These are phyloP conservation scores for Botryococcus braunii DNA, from an alignment of 163 green algal genomes.

Conservation along the genomic window DNA sequence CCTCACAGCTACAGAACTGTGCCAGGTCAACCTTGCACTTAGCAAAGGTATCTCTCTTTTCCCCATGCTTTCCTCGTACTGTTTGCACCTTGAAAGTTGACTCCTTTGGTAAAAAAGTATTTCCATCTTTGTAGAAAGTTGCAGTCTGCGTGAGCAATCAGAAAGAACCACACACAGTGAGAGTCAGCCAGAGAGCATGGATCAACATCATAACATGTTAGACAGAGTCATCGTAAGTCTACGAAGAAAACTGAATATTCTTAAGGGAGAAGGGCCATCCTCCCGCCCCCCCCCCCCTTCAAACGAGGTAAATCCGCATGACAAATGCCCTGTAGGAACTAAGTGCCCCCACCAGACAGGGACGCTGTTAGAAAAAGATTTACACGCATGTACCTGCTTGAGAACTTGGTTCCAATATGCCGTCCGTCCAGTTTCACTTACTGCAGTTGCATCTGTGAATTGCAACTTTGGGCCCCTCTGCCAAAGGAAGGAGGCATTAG, in stretches of 20 bases:
- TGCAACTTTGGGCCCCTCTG: conserved; percentile 45
- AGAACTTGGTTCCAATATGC: conserved; percentile 50
- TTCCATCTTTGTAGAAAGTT: conserved; percentile 38
- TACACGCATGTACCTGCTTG: conserved; percentile 21
- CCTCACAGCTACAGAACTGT: conserved; percentile 35
- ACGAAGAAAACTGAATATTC: too few species aligned
- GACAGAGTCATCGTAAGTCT: too few species aligned
- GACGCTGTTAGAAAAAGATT: not conserved
- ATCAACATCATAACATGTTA: too few species aligned
- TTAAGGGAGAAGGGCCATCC: too few species aligned
- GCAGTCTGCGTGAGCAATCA: conserved; percentile 27
- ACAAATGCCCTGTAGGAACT: too few species aligned
- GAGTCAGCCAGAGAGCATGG: too few species aligned
- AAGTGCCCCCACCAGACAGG: too few species aligned
- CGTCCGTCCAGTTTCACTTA: conserved; percentile 31
- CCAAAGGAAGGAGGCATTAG: conserved; percentile 34
- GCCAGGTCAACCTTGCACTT: conserved; percentile 46
- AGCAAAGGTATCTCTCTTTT: conserved; percentile 43
- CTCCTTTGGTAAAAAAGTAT: conserved; percentile 44
- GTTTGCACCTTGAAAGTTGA: conserved; percentile 52
- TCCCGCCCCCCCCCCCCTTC: too few species aligned
- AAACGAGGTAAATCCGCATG: too few species aligned
- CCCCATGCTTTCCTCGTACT: conserved; percentile 10
- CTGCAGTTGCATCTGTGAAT: conserved; percentile 35
- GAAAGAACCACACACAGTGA: too few species aligned